phyloP scores from a whole-genome alignment of 1,284 basidiomycete species.

The Agaricales sp. region DNA sequence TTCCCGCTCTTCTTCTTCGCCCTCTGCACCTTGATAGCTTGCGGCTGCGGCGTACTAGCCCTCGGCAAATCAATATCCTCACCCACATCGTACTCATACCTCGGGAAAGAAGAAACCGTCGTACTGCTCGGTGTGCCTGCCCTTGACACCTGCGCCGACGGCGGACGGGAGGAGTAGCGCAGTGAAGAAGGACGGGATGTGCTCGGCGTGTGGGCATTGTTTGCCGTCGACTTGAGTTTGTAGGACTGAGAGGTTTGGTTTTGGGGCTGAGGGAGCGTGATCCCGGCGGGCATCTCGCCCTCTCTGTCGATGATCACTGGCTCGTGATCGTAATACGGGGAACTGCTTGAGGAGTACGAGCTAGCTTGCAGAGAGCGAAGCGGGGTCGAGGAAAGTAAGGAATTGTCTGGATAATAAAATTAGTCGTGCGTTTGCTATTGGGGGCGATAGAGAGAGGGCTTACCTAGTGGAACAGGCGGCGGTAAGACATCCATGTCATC shows the following conservation, averaged over 20 bases:
- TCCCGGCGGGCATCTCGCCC: slow-evolving; percentile 77
- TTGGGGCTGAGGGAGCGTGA: slow-evolving; percentile 17
- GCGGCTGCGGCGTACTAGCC: slow-evolving; percentile 52
- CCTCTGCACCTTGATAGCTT: slow-evolving; percentile 56
- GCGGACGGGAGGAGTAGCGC: background rate
- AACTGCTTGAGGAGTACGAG: slow-evolving; percentile 18
- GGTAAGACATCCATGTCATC: slow-evolving; percentile 53
- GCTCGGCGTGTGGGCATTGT: slow-evolving; percentile 15
- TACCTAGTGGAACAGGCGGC: slow-evolving; percentile 9
- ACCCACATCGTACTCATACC: slow-evolving; percentile 36
- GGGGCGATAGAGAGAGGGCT: background rate
- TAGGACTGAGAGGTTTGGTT: slow-evolving; percentile 11
- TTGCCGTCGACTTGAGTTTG: slow-evolving; percentile 13
- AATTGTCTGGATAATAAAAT: background rate
- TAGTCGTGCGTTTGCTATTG: no score
- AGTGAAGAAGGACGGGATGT: background rate
- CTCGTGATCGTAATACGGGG: slow-evolving; percentile 27
- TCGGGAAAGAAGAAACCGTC: slow-evolving; percentile 40
- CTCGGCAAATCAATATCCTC: slow-evolving; percentile 38
- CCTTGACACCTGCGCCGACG: no score
- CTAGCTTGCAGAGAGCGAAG: background rate
- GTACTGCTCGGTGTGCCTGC: slow-evolving; percentile 24
- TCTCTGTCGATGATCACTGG: slow-evolving; percentile 61
- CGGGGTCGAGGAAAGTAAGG: background rate
- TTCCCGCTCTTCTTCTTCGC: slow-evolving; percentile 59